phyloP scores from a whole-genome alignment of 2,329 filamentous ascomycete species.

The Pyrenophora teres region DNA sequence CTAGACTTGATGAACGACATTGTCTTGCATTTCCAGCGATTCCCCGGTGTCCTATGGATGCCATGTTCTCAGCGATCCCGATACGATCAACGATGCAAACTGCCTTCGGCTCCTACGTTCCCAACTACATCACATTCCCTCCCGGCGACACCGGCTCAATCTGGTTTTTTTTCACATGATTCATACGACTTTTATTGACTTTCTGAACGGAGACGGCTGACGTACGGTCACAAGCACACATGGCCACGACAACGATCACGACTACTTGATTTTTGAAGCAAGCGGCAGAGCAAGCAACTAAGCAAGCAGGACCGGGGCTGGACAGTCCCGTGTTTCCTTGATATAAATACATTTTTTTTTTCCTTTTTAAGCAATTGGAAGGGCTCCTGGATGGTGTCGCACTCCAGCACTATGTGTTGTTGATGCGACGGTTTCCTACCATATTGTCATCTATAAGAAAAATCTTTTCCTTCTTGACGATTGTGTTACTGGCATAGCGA shows the following conservation, averaged over 20 bases:
- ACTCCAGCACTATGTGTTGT: constrained; percentile 16
- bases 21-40: constrained; percentile 42
- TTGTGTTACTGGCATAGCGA: constrained; percentile 50
- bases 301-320: constrained; percentile 12
- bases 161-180: constrained; percentile 27
- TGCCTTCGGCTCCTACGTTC: constrained; percentile 21
- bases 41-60: constrained; percentile 44
- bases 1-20: constrained; percentile 41
- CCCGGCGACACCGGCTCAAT: constrained; percentile 22
- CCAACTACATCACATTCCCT: constrained; percentile 41
- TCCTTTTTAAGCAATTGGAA: constrained; percentile 10
- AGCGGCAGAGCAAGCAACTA: background rate
- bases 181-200: constrained; percentile 26
- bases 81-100: constrained; percentile 12
- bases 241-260: constrained; percentile 30
- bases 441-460: constrained; percentile 6
- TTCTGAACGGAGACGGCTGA: constrained; percentile 30
- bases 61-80: constrained; percentile 39
- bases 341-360: constrained; percentile 10
- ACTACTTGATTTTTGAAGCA: constrained; percentile 16
- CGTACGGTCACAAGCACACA: constrained; percentile 28
- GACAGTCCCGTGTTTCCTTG: constrained; percentile 15
- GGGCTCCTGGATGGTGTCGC: constrained; percentile 9
- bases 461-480: constrained; percentile 32
- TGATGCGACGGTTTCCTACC: constrained; percentile 1